These are phyloP conservation scores for Antitrichia curtipendula DNA, from an alignment of 225 moss, liverwort and hornwort species.

Conservation along the genomic window DNA sequence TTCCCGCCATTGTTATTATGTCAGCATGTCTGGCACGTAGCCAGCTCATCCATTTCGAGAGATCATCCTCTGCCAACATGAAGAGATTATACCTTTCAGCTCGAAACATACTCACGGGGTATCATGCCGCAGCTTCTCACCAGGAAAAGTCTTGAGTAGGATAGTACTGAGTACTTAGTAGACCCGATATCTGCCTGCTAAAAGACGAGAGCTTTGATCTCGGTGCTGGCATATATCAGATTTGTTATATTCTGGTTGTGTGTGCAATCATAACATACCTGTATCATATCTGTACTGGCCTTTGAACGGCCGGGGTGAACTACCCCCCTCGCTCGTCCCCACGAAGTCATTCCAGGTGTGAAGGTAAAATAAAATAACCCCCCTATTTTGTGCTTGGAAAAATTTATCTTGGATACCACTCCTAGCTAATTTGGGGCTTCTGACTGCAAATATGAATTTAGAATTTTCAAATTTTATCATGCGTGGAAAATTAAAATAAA, in stretches of 20 bases:
- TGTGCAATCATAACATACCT: background rate
- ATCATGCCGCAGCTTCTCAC: background rate
- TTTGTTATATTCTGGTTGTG: conserved; percentile 14
- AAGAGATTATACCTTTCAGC: background rate
- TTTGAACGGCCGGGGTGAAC: too few relatives aligned
- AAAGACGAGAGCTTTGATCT: background rate
- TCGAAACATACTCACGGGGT: background rate
- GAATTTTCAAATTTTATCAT: too few relatives aligned
- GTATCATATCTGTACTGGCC: background rate
- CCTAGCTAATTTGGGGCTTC: too few relatives aligned
- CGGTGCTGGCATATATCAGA: conserved; percentile 4
- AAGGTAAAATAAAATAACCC: too few relatives aligned
- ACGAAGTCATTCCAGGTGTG: too few relatives aligned
- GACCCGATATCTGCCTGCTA: background rate
- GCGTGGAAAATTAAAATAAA: too few relatives aligned
- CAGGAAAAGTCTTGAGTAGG: background rate
- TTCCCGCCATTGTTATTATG: background rate
- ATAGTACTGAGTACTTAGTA: background rate
- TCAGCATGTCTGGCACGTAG: background rate
- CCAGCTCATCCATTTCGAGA: background rate
- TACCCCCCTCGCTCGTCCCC: too few relatives aligned
- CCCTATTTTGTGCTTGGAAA: too few relatives aligned
- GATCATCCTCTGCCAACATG: background rate
- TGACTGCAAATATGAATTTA: too few relatives aligned
- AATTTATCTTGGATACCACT: too few relatives aligned